Percentiles rank a stretch among this genome's conserved stretches.
These are phyloP conservation scores for Hygrocybe coccinea DNA, from an alignment of 768 basidiomycete species.

Conservation along the genomic window DNA sequence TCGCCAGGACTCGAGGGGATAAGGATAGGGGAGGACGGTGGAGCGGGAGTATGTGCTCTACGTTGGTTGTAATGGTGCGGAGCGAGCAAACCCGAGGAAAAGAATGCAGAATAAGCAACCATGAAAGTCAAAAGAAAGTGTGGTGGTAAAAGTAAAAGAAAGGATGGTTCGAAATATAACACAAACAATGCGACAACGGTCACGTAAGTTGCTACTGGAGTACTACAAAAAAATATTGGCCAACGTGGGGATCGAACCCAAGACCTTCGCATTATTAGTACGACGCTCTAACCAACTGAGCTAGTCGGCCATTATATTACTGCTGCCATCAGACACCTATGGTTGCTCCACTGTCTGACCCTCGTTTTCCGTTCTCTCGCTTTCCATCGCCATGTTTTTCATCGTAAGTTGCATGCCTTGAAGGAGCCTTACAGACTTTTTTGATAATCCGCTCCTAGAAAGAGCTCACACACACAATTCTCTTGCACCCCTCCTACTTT, in stretches of 20 bases:
- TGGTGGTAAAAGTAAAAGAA: neutral
- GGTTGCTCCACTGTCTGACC: conserved; percentile 2
- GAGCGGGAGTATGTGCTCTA: conserved; percentile 6
- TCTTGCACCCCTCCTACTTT: conserved; percentile 97
- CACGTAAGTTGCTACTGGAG: too few species aligned
- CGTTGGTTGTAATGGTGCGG: conserved; percentile 26
- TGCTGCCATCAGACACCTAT: neutral
- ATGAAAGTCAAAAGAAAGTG: conserved; percentile 23
- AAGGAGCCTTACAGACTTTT: neutral
- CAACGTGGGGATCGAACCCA: conserved; percentile 79
- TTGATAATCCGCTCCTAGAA: conserved; percentile 50
- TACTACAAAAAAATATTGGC: conserved; percentile 43
- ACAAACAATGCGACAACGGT: too few species aligned
- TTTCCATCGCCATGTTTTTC: conserved; percentile 53
- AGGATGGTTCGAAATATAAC: conserved; percentile 1
- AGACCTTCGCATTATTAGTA: conserved; percentile 83
- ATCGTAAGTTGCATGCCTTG: conserved; percentile 45
- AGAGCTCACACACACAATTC: conserved; percentile 95
- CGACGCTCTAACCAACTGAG: conserved; percentile 94
- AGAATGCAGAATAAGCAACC: conserved; percentile 58
- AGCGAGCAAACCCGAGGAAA: conserved; percentile 66
- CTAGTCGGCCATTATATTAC: conserved; percentile 59
- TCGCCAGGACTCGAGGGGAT: conserved; percentile 25
- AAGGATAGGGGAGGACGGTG: conserved; percentile 17
- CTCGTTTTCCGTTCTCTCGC: conserved; percentile 1